Conservation (phyloP, 345 rosid species). For the Moricandia moricandioides region DNA sequence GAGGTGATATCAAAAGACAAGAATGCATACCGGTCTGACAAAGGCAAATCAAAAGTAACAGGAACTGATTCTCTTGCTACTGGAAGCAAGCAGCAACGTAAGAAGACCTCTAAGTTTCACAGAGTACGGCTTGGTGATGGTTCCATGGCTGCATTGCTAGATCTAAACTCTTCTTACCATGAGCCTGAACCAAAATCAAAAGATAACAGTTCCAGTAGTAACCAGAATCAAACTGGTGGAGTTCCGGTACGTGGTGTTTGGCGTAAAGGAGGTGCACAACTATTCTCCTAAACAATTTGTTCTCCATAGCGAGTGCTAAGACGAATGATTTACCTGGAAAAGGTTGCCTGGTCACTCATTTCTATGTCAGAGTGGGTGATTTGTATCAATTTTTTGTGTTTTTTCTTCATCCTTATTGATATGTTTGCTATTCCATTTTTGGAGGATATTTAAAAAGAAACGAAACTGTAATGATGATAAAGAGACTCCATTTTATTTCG, state of each 20-base stretch:
- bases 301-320: no score
- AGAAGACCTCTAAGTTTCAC: constrained; percentile 79
- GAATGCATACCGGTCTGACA: constrained; percentile 56
- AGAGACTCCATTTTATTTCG: no score
- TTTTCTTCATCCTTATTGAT: not conserved
- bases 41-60: constrained; percentile 47
- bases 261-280: constrained; percentile 61
- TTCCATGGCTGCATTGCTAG: constrained; percentile 61
- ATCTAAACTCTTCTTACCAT: constrained; percentile 42
- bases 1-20: constrained; percentile 38
- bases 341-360: no score
- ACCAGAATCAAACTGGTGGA: constrained; percentile 31
- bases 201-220: constrained; percentile 1
- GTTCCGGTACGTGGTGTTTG: constrained; percentile 55
- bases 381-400: not conserved
- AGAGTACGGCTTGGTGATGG: constrained; percentile 82
- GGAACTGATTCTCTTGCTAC: constrained; percentile 17
- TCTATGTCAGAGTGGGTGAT: not conserved
- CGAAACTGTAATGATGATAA: not conserved
- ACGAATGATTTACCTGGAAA: no score
- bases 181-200: constrained; percentile 42
- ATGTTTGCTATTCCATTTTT: not conserved
- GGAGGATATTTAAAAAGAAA: not conserved
- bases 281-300: constrained; percentile 36
- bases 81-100: constrained; percentile 51